phyloP scores from a whole-genome alignment of 139 green algal species.

The Coelastrella sp. region DNA sequence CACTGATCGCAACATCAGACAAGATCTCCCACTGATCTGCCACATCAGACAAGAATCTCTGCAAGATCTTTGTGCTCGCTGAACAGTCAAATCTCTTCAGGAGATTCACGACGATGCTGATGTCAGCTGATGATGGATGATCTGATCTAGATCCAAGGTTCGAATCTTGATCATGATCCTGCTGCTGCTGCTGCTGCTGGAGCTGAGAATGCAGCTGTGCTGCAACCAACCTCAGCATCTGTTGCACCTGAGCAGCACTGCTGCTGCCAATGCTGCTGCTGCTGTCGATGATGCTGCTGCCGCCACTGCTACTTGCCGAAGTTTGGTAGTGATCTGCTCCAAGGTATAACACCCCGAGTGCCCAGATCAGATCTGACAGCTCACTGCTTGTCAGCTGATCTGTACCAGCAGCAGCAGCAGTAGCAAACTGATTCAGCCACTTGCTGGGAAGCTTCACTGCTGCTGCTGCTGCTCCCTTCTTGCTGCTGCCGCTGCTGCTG shows the following conservation, averaged over 20 bases:
- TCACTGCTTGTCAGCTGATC: not conserved
- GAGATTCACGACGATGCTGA: slow-evolving; percentile 36
- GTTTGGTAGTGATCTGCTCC: slow-evolving; percentile 25
- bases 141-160: not conserved
- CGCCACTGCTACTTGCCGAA: slow-evolving; percentile 1
- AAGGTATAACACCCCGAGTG: slow-evolving; percentile 24
- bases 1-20: slow-evolving; percentile 23
- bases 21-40: not conserved
- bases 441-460: slow-evolving; percentile 28
- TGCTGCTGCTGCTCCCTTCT: slow-evolving; percentile 15
- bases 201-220: not conserved
- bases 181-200: slow-evolving; percentile 18
- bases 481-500: slow-evolving; percentile 1
- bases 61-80: slow-evolving; percentile 17
- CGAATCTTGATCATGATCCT: no score
- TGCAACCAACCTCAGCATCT: slow-evolving; percentile 33
- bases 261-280: slow-evolving; percentile 31
- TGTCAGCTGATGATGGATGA: slow-evolving; percentile 8
- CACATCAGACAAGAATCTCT: slow-evolving; percentile 33
- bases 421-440: slow-evolving; percentile 46
- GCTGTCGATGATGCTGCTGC: slow-evolving; percentile 22
- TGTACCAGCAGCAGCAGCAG: slow-evolving; percentile 4
- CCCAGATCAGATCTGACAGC: slow-evolving; percentile 36
- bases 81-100: slow-evolving; percentile 37
- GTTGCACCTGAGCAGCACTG: slow-evolving; percentile 24